phyloP scores from a whole-genome alignment of 2,329 filamentous ascomycete species.

The Periconia macrospinosa region DNA sequence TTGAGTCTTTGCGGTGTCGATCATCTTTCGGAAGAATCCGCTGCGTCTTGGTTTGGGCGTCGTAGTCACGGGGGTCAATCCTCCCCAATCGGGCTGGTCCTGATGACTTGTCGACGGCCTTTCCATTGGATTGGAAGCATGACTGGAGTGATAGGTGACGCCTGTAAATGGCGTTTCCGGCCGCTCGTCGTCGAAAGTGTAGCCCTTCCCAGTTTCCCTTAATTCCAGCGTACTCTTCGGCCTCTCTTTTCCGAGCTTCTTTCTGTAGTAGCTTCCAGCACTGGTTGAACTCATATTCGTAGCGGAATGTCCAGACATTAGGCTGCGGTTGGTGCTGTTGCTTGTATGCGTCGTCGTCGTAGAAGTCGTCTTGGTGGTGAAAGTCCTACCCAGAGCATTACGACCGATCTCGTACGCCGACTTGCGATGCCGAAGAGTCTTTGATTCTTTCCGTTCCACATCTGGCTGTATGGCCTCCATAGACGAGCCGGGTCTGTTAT shows the following conservation, averaged over 20 bases:
- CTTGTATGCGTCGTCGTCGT: slow-evolving; percentile 68
- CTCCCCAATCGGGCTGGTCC: slow-evolving; percentile 39
- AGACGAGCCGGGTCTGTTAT: slow-evolving; percentile 45
- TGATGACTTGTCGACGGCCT: slow-evolving; percentile 54
- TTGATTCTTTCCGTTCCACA: slow-evolving; percentile 33
- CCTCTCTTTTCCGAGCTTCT: slow-evolving; percentile 58
- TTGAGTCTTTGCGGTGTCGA: slow-evolving; percentile 91
- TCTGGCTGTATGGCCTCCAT: slow-evolving; percentile 30
- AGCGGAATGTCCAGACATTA: slow-evolving; percentile 94
- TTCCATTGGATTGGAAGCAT: slow-evolving; percentile 61
- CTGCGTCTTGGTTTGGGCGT: slow-evolving; percentile 77
- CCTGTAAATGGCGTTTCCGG: slow-evolving; percentile 67
- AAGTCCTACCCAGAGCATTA: slow-evolving; percentile 72
- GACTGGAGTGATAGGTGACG: slow-evolving; percentile 89
- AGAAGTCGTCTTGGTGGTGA: slow-evolving; percentile 85
- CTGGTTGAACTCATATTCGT: slow-evolving; percentile 92
- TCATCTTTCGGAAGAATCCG: slow-evolving; percentile 93
- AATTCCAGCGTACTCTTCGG: slow-evolving; percentile 68
- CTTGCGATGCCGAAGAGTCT: slow-evolving; percentile 62
- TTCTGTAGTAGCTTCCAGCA: slow-evolving; percentile 86
- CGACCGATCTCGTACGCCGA: slow-evolving; percentile 78
- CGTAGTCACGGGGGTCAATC: too few relatives aligned
- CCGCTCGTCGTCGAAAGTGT: slow-evolving; percentile 43
- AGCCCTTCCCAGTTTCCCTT: slow-evolving; percentile 44
- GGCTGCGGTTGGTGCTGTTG: slow-evolving; percentile 75